Percentiles rank a stretch among this genome's conserved stretches.
Conservation (phyloP, 1,284 basidiomycete species). For the Microbotryomycetes sp. region DNA sequence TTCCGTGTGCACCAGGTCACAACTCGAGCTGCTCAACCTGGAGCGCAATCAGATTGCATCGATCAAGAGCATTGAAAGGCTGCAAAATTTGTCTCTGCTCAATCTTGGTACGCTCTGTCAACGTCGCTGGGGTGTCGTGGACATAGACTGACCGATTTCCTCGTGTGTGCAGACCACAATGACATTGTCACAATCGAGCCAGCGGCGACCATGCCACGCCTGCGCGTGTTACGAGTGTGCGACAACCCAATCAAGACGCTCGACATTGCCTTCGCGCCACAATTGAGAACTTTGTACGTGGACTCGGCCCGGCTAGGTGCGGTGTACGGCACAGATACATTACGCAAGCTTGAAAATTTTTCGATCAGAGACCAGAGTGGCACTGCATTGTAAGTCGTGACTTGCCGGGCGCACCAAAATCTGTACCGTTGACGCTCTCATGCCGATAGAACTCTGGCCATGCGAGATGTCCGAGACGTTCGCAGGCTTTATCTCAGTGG, state of each 20-base stretch:
- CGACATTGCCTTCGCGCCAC: constrained; percentile 60
- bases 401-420: background rate
- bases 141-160: background rate
- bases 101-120: constrained; percentile 61
- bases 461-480: constrained; percentile 73
- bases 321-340: constrained; percentile 48
- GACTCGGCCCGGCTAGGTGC: constrained; percentile 71
- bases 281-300: constrained; percentile 76
- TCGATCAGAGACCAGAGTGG: constrained; percentile 83
- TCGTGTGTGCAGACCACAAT: constrained; percentile 60
- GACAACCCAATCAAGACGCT: constrained; percentile 68
- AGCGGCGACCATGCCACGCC: constrained; percentile 50
- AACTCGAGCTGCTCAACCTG: constrained; percentile 75
- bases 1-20: constrained; percentile 52
- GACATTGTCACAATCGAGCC: constrained; percentile 45
- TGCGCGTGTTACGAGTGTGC: constrained; percentile 80
- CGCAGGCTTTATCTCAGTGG: constrained; percentile 91
- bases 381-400: constrained; percentile 58
- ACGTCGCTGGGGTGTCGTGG: background rate
- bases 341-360: constrained; percentile 76
- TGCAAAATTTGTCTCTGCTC: constrained; percentile 61
- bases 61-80: constrained; percentile 56
- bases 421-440: background rate
- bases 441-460: constrained; percentile 45
- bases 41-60: constrained; percentile 65